Evolutionary conservation across 1,139 yeast species (phyloP).

Genomic region (Diutina neorugosa): DNA sequence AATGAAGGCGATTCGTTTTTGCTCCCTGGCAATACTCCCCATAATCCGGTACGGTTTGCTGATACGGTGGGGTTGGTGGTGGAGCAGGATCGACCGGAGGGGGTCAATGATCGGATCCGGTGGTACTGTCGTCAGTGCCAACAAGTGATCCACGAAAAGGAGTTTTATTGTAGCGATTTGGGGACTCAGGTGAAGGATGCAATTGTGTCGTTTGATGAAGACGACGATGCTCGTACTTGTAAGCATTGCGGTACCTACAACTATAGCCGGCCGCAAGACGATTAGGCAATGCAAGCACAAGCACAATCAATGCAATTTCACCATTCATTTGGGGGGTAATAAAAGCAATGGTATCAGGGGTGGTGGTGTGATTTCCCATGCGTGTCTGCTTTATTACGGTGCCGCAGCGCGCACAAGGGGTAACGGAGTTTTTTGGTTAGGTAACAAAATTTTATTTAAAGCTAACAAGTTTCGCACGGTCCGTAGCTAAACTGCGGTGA

Average conservation of each 20-base stretch:
- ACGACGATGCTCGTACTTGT: constrained; percentile 59
- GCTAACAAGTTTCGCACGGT: no score
- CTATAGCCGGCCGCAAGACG: constrained; percentile 40
- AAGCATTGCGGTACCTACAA: constrained; percentile 60
- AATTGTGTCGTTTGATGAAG: constrained; percentile 57
- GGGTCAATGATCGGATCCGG: constrained; percentile 54
- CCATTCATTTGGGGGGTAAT: no score
- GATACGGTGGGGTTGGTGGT: constrained; percentile 85
- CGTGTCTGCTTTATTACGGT: no score
- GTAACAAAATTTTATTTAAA: no score
- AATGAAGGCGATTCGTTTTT: constrained; percentile 81
- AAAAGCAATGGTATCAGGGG: no score
- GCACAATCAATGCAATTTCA: no score
- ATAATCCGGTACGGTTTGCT: constrained; percentile 78
- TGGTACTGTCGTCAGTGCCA: constrained; percentile 79
- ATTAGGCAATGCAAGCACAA: not conserved
- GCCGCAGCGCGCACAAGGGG: no score
- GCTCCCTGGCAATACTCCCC: constrained; percentile 78
- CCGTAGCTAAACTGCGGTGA: no score
- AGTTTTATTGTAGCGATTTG: constrained; percentile 66
- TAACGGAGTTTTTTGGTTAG: no score
- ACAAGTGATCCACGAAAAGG: constrained; percentile 52
- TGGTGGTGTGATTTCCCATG: no score
- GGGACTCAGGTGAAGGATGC: constrained; percentile 89
- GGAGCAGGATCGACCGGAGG: constrained; percentile 84